phyloP scores from a whole-genome alignment of 257 asterid species.

The Solanum clarkiae region DNA sequence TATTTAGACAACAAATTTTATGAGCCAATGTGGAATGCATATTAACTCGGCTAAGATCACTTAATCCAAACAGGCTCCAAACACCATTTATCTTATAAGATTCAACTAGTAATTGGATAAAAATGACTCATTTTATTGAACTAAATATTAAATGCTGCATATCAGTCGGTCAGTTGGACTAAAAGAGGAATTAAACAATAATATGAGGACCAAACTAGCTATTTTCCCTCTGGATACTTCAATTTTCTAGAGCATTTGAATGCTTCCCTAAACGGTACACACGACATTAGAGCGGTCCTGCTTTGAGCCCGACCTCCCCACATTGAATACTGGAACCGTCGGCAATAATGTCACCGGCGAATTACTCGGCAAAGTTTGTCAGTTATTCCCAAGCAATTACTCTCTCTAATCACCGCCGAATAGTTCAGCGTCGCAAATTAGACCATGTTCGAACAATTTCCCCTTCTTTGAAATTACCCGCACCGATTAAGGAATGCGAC shows the following conservation, averaged over 20 bases:
- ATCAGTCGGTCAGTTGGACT: too few species aligned
- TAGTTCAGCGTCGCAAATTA: neutral
- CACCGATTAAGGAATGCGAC: neutral
- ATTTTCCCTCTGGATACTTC: neutral
- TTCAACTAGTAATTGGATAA: neutral
- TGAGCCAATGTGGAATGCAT: too few species aligned
- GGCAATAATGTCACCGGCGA: conserved; percentile 2
- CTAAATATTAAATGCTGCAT: too few species aligned
- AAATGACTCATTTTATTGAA: neutral
- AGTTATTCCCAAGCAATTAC: neutral
- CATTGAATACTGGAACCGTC: conserved; percentile 5
- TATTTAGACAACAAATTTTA: too few species aligned
- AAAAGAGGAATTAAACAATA: neutral
- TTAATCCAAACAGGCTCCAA: too few species aligned
- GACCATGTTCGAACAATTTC: neutral
- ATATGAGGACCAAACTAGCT: neutral
- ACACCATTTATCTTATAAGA: neutral
- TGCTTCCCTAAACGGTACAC: neutral
- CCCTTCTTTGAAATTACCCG: neutral
- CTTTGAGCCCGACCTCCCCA: neutral
- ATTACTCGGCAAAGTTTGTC: neutral
- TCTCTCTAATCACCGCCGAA: neutral
- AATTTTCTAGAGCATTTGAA: neutral
- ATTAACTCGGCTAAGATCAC: too few species aligned
- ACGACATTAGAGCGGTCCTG: neutral